Evolutionary conservation across 2,329 filamentous ascomycete genomes (phyloP), one percentile per base, ranked within the genome.

Genomic region (Cladosporium sp.): DNA sequence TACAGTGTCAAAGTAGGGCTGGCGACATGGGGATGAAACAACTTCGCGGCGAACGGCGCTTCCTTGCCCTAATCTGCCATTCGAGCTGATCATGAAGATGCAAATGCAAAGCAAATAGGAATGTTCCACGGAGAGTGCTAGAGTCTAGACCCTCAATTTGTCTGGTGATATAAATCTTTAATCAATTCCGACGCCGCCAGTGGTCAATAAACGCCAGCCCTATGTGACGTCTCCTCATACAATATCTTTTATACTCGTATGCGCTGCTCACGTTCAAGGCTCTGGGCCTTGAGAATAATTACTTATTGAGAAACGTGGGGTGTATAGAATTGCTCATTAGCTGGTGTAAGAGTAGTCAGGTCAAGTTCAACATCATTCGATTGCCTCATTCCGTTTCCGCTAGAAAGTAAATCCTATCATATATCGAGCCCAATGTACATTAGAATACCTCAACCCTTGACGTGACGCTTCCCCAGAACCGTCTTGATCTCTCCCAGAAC

Each of bases 401-500:
- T 44, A 5, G 18, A 7, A 5, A 44, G 21, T 18, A 44, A 44
- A 44, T 18, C 21, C 18, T 44, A 44, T 44, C 18, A 46, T 46
- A n/a, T 21, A 23, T 46, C 40, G 14, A 12, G 1, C 11, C n/a
- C n/a, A 3, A 21, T 46, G 1, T 46, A 11, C n/a, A 18, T 11
- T 12, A 6, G n/a, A 40, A 40, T 16, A n/a, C 29, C 16, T 37
- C 33, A 57, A 33, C 10, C 31, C 53, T 37, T 37, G 2, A 2
- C 53, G 3, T 33, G 53, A 16, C 31, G 21, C 29, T 31, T 21
- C 11, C 72, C 55, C 46, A 59, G 26, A 4, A 52, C 7, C 29
- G 37, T 46, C 11, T 28, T 50, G 6, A 61, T 14, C 58, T 65
- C 67, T 29, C 50, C 49, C 18, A 56, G 37, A 29, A 73, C 65